phyloP scores from a whole-genome alignment of 2,329 filamentous ascomycete genomes.

The Colletotrichum gloeosporioides region DNA sequence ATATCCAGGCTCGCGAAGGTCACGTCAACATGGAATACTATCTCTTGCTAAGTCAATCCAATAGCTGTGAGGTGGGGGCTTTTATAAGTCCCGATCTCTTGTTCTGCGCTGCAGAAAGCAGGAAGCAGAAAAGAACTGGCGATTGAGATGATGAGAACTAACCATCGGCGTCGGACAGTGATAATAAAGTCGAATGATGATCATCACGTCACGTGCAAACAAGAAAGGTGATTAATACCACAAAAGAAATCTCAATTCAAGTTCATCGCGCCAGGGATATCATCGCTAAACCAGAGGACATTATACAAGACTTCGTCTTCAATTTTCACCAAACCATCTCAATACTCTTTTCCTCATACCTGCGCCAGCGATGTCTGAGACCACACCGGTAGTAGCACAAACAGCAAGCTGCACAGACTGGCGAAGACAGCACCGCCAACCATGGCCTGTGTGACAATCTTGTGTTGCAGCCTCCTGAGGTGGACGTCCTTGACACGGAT shows the following conservation, averaged over 20 bases:
- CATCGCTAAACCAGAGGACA: neutral
- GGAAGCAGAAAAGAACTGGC: accelerated
- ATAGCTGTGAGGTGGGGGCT: neutral
- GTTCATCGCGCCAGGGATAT: neutral
- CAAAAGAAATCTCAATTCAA: neutral
- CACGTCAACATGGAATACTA: accelerated
- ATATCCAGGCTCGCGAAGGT: too few species aligned
- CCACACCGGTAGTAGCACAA: conserved; percentile 51
- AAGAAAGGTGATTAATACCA: accelerated
- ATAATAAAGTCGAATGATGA: accelerated
- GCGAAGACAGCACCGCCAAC: conserved; percentile 42
- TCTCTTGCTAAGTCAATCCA: too few species aligned
- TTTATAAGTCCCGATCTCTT: accelerated
- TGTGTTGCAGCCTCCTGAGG: conserved; percentile 46
- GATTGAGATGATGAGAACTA: accelerated
- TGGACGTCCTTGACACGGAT: conserved; percentile 48
- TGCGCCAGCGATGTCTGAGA: conserved; percentile 29
- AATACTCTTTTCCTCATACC: neutral
- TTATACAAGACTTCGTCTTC: neutral
- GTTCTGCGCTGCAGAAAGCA: neutral
- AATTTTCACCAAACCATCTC: neutral
- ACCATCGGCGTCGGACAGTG: neutral
- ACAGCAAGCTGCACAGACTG: conserved; percentile 39
- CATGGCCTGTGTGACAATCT: conserved; percentile 48
- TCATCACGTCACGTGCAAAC: accelerated